phyloP scores from a whole-genome alignment of 345 rosid species.

The Mercurialis annua region DNA sequence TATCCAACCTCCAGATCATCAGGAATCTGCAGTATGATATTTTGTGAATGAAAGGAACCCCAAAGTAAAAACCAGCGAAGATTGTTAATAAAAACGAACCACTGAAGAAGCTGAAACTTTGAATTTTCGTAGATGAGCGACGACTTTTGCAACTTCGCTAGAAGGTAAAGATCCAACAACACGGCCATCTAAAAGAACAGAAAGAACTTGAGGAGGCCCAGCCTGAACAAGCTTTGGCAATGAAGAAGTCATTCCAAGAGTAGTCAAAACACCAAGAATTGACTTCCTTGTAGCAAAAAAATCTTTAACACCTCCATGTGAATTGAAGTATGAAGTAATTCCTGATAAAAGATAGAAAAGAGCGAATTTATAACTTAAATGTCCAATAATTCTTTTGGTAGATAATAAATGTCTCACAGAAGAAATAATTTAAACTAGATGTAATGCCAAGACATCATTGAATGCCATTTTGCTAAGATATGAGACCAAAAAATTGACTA shows the following conservation, averaged over 20 bases:
- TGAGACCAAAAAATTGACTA: neutral
- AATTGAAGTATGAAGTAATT: conserved; percentile 72
- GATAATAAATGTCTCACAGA: neutral
- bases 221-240: conserved; percentile 75
- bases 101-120: conserved; percentile 73
- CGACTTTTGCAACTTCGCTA: conserved; percentile 53
- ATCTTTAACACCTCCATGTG: conserved; percentile 67
- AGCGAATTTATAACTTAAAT: too few species aligned
- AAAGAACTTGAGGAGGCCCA: conserved; percentile 78
- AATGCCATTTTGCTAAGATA: neutral
- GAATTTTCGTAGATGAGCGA: conserved; percentile 70
- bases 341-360: conserved; percentile 42
- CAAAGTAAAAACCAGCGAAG: neutral
- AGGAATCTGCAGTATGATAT: conserved; percentile 61
- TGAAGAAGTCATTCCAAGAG: conserved; percentile 76
- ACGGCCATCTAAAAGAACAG: conserved; percentile 89
- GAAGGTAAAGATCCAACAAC: conserved; percentile 68
- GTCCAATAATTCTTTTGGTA: neutral
- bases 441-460: neutral
- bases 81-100: conserved; percentile 42
- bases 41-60: conserved; percentile 4
- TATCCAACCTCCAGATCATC: conserved; percentile 94
- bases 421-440: neutral
- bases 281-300: conserved; percentile 60
- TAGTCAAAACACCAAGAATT: conserved; percentile 63